Conservation (phyloP, 169 alveolate species). For the Plasmodium gonderi region DNA sequence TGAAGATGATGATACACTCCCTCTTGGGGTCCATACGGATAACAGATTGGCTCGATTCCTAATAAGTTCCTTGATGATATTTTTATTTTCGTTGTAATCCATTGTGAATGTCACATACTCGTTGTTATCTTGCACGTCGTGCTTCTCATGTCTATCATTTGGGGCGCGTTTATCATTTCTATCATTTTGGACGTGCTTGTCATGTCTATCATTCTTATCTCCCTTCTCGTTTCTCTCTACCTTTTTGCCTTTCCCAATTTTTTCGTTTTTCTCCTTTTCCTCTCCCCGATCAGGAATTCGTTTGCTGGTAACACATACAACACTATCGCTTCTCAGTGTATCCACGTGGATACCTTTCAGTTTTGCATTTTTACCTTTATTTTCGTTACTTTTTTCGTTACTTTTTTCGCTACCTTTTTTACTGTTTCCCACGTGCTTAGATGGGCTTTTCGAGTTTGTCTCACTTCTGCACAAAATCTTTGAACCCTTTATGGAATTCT, state of each 20-base stretch:
- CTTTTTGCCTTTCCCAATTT: neutral
- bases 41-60: slow-evolving; percentile 13
- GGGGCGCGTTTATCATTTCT: neutral
- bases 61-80: slow-evolving; percentile 36
- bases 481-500: neutral
- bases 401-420: neutral
- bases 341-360: neutral
- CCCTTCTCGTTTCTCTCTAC: neutral
- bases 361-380: neutral
- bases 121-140: slow-evolving; percentile 20
- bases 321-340: neutral
- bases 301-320: neutral
- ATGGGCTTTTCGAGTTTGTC: neutral
- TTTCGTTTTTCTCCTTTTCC: neutral
- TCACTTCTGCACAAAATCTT: neutral
- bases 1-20: neutral
- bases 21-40: neutral
- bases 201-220: neutral
- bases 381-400: neutral
- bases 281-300: neutral
- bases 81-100: slow-evolving; percentile 29
- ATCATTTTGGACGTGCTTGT: too few species aligned
- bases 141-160: neutral
- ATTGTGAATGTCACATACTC: slow-evolving; percentile 43
- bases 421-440: neutral